A percentile compares a stretch with the other conserved stretches of the same genome.
Evolutionary conservation across 2,329 filamentous ascomycete species (phyloP).

Genomic region (Ceratocystis colombiana): DNA sequence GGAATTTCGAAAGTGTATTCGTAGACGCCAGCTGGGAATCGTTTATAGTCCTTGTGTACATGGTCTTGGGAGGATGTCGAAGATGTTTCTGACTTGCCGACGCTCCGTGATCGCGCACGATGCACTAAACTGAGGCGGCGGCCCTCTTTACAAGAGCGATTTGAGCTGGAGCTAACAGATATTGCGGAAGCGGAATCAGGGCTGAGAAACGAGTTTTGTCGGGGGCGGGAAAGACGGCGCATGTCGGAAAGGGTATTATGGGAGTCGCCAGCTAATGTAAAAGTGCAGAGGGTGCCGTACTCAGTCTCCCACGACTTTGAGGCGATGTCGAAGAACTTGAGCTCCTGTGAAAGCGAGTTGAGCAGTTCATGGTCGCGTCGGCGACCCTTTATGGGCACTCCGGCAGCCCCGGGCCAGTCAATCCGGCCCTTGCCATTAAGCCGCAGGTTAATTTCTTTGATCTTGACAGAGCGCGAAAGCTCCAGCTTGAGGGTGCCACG

Average conservation of each 20-base stretch:
- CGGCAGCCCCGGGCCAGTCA: slow-evolving; percentile 84
- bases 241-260: not conserved
- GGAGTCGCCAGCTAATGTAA: slow-evolving; percentile 29
- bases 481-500: slow-evolving; percentile 73
- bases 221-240: not conserved
- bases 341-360: slow-evolving; percentile 61
- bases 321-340: slow-evolving; percentile 82
- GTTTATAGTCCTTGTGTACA: slow-evolving; percentile 64
- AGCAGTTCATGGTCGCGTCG: slow-evolving; percentile 75
- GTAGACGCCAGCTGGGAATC: slow-evolving; percentile 65
- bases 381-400: slow-evolving; percentile 76
- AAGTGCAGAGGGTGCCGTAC: slow-evolving; percentile 55
- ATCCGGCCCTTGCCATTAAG: slow-evolving; percentile 78
- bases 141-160: not conserved
- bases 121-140: slow-evolving; percentile 17
- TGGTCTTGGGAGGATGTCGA: not conserved
- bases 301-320: slow-evolving; percentile 51
- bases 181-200: slow-evolving; percentile 16
- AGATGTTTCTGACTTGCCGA: slow-evolving; percentile 47
- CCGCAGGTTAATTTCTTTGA: slow-evolving; percentile 81
- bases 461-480: slow-evolving; percentile 80
- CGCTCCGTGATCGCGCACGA: slow-evolving; percentile 73
- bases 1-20: slow-evolving; percentile 73
- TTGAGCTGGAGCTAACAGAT: slow-evolving; percentile 1
- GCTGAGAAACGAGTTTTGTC: slow-evolving; percentile 5